Evolutionary conservation across 495 filamentous ascomycete genomes (phyloP).

Genomic region (Xylaria bambusicola): DNA sequence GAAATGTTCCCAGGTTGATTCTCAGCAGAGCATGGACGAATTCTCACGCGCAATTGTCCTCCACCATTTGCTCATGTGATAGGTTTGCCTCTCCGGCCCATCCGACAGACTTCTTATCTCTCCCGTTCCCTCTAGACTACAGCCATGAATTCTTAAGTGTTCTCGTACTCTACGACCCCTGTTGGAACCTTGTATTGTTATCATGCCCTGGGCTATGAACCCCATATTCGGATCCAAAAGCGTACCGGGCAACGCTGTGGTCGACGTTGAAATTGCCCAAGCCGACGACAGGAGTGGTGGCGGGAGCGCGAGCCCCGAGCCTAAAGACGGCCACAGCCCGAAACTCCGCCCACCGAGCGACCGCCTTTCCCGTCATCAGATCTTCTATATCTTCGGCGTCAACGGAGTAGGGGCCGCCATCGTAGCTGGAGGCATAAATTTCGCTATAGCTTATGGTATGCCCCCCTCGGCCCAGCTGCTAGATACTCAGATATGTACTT

Average conservation of each 20-base stretch:
- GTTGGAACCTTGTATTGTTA: constrained; percentile 11
- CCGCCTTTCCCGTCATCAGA: constrained; percentile 38
- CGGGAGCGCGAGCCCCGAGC: constrained; percentile 7
- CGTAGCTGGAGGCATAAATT: constrained; percentile 46
- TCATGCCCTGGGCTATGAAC: constrained; percentile 41
- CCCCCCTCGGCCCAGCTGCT: neutral
- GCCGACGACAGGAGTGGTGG: constrained; percentile 1
- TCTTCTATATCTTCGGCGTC: constrained; percentile 42
- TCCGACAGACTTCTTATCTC: constrained; percentile 14
- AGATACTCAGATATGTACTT: neutral
- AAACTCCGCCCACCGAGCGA: constrained; percentile 32
- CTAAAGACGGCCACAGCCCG: neutral
- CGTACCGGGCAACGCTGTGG: constrained; percentile 14
- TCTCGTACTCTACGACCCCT: neutral
- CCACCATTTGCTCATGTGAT: constrained; percentile 29
- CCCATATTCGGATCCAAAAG: constrained; percentile 33
- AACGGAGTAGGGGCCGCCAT: constrained; percentile 43
- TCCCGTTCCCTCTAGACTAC: neutral
- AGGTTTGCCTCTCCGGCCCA: constrained; percentile 12
- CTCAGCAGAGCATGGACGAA: too few species aligned
- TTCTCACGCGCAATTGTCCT: constrained; percentile 5
- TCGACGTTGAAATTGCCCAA: constrained; percentile 28
- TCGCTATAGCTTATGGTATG: constrained; percentile 46
- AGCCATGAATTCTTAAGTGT: neutral
- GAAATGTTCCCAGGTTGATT: too few species aligned